Base-by-base conservation (phyloP, 2,329 filamentous ascomycete genomes). In the Botrytis byssoidea region DNA sequence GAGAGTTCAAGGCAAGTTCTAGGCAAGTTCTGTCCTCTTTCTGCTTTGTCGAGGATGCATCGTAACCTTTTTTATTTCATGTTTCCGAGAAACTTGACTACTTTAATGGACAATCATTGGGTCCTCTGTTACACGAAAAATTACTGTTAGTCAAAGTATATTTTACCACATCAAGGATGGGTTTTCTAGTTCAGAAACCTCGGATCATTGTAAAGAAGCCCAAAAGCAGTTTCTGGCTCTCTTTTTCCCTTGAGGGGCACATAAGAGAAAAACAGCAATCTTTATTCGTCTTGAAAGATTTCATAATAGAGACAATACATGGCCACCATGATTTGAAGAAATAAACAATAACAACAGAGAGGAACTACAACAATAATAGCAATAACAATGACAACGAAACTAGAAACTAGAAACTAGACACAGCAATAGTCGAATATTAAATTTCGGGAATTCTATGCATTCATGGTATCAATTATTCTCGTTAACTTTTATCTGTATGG, bases 391-490 rank as follows among this genome's bases (percentile, higher is more conserved):
- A 7, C 22, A 67, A 51, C 8, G 22, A 55, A 16, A 55, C 42
- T 32, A 9, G 25, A 55, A 16, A 55, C 42, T 32, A 9, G 25
- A 55, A 16, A 55, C 42, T 32, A 9, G 25, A 18, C 8, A 42
- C n/a, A 25, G 18, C 16, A 57, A 57, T 2, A 40, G 37, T 20
- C 7, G 18, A 18, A 44, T 16, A 29, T 67, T 57, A 18, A 1
- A 42, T 42, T 29, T 42, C 29, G 37, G 57, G 16, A 57, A 40
- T 32, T 42, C 42, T 37, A 44, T 69, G 16, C 37, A 57, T 57
- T 69, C 10, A 57, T 68, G 66, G 35, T 68, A 68, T 68, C 48
- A 57, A 57, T 69, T 69, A 44, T 32, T 57, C 48, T 57, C 64
- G 32, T 57, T 8, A 57, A 69, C 18, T 25, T 57, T 42, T 69